A percentile compares a stretch with the other conserved stretches of the same genome.
Evolutionary conservation across 495 filamentous ascomycete genomes (phyloP).

Genomic region (Aspergillus incahuasiensis): DNA sequence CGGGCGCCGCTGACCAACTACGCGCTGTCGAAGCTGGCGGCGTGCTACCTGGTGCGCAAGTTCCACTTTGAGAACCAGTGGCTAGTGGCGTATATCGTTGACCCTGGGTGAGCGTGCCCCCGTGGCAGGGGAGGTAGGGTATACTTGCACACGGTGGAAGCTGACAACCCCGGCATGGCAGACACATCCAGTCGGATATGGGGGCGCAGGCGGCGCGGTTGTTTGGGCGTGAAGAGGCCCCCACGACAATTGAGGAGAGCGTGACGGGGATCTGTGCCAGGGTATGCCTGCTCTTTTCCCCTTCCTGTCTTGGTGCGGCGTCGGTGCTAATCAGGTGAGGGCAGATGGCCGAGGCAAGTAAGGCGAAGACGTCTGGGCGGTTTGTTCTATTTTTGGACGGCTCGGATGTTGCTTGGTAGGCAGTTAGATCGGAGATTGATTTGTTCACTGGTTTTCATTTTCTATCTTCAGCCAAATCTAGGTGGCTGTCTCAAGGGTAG

Average conservation of each 20-base stretch:
- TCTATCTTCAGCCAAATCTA: too few relatives aligned
- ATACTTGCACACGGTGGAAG: too few relatives aligned
- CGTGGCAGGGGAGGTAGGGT: too few relatives aligned
- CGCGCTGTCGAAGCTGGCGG: not conserved
- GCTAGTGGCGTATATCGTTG: not conserved
- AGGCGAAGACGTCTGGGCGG: not conserved
- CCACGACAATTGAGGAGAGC: not conserved
- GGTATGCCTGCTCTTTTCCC: not conserved
- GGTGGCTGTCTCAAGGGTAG: too few relatives aligned
- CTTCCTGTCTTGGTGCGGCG: not conserved
- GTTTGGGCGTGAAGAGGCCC: conserved; percentile 1
- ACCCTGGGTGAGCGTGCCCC: not conserved
- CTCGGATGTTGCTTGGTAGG: not conserved
- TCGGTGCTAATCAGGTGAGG: not conserved
- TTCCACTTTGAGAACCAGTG: conserved; percentile 1
- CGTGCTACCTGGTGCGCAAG: conserved; percentile 1
- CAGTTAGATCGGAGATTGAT: not conserved
- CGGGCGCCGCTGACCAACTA: not conserved
- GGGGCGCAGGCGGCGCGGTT: not conserved
- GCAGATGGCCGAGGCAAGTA: not conserved
- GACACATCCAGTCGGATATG: not conserved
- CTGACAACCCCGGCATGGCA: not conserved
- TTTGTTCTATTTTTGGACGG: not conserved
- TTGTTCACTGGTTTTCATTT: too few relatives aligned
- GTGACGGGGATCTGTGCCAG: not conserved